Percentiles rank a stretch among this genome's conserved stretches.
phyloP scores from a whole-genome alignment of 1,284 basidiomycete species.

The Pisolithus thermaeus region DNA sequence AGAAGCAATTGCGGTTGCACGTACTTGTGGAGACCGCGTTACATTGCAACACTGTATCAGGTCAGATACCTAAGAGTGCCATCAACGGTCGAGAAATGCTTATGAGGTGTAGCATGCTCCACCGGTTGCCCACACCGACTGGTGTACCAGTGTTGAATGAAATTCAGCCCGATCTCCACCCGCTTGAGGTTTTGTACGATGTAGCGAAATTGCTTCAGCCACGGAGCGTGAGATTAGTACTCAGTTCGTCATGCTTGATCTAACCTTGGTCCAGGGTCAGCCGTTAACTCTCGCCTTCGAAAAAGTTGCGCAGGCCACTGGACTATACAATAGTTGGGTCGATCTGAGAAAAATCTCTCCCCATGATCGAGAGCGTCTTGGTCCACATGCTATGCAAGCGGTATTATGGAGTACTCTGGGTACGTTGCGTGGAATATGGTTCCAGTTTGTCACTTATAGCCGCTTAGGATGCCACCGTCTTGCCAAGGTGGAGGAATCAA shows the following conservation, averaged over 20 bases:
- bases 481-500: constrained; percentile 59
- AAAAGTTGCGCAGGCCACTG: constrained; percentile 61
- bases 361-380: constrained; percentile 57
- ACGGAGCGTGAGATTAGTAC: constrained; percentile 22
- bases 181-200: constrained; percentile 70
- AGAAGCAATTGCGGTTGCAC: constrained; percentile 69
- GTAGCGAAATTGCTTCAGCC: constrained; percentile 29
- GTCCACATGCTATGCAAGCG: constrained; percentile 67
- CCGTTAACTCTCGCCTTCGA: constrained; percentile 64
- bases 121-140: constrained; percentile 54
- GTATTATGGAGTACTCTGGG: constrained; percentile 67
- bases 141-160: constrained; percentile 57
- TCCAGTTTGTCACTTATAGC: constrained; percentile 2
- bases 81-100: constrained; percentile 7
- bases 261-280: constrained; percentile 49
- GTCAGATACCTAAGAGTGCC: constrained; percentile 31
- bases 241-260: neutral
- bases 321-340: constrained; percentile 64
- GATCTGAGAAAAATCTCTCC: constrained; percentile 48
- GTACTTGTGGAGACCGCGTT: constrained; percentile 63
- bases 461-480: constrained; percentile 59
- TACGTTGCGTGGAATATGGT: constrained; percentile 21
- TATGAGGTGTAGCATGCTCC: constrained; percentile 47
- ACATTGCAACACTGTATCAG: constrained; percentile 75
- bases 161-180: constrained; percentile 71